A percentile compares a stretch with the other conserved stretches of the same genome.
Conservation (phyloP, 306 rosid species). For the Fragaria iinumae region DNA sequence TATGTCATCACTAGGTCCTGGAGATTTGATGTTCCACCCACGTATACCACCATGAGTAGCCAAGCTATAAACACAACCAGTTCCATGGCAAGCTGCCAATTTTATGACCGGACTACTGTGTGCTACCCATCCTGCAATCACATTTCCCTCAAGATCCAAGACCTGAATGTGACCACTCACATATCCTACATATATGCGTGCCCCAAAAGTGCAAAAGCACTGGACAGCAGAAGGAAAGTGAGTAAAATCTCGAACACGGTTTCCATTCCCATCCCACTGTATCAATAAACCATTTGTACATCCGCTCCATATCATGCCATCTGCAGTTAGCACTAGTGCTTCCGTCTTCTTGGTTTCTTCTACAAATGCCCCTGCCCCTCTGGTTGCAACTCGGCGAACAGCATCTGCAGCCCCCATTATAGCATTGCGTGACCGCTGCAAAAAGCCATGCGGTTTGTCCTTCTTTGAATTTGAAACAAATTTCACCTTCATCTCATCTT, state of each 20-base stretch:
- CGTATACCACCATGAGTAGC: slow-evolving; percentile 97
- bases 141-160: slow-evolving; percentile 82
- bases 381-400: slow-evolving; percentile 90
- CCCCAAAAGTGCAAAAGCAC: slow-evolving; percentile 80
- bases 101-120: slow-evolving; percentile 86
- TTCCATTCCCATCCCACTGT: slow-evolving; percentile 92
- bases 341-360: slow-evolving; percentile 84
- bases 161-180: slow-evolving; percentile 82
- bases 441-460: slow-evolving; percentile 85
- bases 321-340: slow-evolving; percentile 62
- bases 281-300: slow-evolving; percentile 85
- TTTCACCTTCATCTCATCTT: slow-evolving; percentile 84
- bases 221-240: slow-evolving; percentile 75
- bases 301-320: slow-evolving; percentile 98
- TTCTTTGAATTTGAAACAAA: slow-evolving; percentile 71
- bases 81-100: slow-evolving; percentile 54
- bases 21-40: slow-evolving; percentile 89
- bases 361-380: slow-evolving; percentile 89
- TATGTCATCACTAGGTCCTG: slow-evolving; percentile 70
- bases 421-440: slow-evolving; percentile 89
- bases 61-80: slow-evolving; percentile 70
- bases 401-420: slow-evolving; percentile 98
- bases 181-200: slow-evolving; percentile 75
- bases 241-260: slow-evolving; percentile 74
- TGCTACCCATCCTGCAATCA: slow-evolving; percentile 87